Base-by-base conservation (phyloP, 495 filamentous ascomycete species). In the Friedmanniomyces endolithicus region DNA sequence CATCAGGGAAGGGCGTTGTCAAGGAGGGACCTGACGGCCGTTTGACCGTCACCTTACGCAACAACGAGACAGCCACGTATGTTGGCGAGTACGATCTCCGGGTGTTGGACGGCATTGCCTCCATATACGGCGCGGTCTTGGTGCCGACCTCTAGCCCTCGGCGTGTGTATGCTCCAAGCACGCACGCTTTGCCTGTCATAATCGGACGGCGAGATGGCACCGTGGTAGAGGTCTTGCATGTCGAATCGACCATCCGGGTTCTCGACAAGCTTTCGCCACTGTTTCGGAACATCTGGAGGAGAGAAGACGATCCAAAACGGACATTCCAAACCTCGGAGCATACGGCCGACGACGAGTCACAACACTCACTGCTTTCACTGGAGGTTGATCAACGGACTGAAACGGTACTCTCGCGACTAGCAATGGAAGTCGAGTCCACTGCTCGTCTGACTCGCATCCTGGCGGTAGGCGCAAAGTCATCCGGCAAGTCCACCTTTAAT, bases 401-500 rank as follows among this genome's bases (percentile, higher is more conserved):
- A 33, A 11, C 27, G n/a, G 48, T 41, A 11, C 20, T 61, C 6
- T 25, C 45, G 1, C 48, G 34, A 7, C 11, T 57, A 7, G 24
- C 14, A 12, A 37, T 19, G 2, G 39, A 53, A 12, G 27, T 22
- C 7, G 48, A 46, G 17, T 27, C 24, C 1, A 52, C 25, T 2
- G 40, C 41, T 6, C 27, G 27, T 6, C 52, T 50, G 17, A 25
- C 24, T 16, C 37, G 48, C 1, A 35, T 62, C 44, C 55, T 62
- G 59, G 37, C 59, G 17, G 33, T 62, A 49, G 89, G 89, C 1
- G 84, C 87, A 0, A 90, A 94, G 55, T 82, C 78, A 0, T 85
- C 87, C 14, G 89, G 89, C 16, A 94, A 94, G 66, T 94, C 88
- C 2, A 90, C 86, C 0, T 89, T 94, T 60, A 79, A 80, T 41